Conservation (phyloP, 2,329 filamentous ascomycete species). For the Fusarium kyushuense region DNA sequence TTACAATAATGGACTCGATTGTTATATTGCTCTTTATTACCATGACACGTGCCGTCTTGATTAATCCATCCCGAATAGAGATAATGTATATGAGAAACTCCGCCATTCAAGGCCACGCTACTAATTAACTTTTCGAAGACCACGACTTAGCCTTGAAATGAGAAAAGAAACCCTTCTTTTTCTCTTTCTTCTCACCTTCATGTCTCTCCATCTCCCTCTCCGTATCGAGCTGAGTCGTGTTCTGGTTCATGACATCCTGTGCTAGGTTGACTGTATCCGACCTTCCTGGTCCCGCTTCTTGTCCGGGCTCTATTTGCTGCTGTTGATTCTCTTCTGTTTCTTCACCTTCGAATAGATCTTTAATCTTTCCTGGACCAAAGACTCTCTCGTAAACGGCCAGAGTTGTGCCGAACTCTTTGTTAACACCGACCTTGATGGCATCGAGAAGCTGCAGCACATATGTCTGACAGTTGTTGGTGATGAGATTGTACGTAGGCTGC, state of each 20-base stretch:
- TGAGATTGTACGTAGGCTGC: constrained; percentile 66
- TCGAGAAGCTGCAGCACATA: constrained; percentile 66
- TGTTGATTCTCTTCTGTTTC: constrained; percentile 29
- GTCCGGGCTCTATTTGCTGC: neutral
- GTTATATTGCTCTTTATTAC: neutral
- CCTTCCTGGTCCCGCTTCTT: constrained; percentile 2
- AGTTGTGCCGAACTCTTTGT: constrained; percentile 65
- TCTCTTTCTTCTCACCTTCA: constrained; percentile 14
- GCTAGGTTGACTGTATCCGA: constrained; percentile 61
- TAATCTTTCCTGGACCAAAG: constrained; percentile 62
- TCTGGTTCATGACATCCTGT: constrained; percentile 65
- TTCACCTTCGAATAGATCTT: constrained; percentile 62
- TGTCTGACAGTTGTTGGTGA: constrained; percentile 71
- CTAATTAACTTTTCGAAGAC: neutral
- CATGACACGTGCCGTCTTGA: too few species aligned
- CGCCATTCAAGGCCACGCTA: fast-evolving
- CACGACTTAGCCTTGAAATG: constrained; percentile 20
- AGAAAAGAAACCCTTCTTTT: constrained; percentile 32
- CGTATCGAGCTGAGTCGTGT: constrained; percentile 64
- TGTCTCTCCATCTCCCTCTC: constrained; percentile 49
- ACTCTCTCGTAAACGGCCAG: constrained; percentile 65
- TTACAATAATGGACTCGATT: too few species aligned
- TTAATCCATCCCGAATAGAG: too few species aligned
- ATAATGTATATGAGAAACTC: neutral
- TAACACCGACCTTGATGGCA: constrained; percentile 63